These are phyloP conservation scores for Beta vulgaris DNA, from an alignment of 148 eudicot species.

Conservation along the genomic window DNA sequence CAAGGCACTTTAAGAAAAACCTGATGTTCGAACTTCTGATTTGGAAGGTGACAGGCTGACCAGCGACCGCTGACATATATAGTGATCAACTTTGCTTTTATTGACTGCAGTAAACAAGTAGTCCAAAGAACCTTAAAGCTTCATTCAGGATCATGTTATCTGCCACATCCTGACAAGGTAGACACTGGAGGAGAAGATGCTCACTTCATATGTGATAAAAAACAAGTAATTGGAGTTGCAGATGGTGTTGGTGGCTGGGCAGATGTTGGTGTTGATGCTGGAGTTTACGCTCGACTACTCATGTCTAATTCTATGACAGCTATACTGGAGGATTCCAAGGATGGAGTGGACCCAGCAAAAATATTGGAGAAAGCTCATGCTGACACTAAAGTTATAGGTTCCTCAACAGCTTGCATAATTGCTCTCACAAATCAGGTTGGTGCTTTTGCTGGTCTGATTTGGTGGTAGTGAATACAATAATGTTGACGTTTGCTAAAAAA, in stretches of 20 bases:
- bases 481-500: neutral
- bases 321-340: conserved; percentile 53
- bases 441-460: conserved; percentile 2
- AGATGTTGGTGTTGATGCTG: conserved; percentile 83
- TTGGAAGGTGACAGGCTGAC: too few relatives aligned
- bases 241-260: conserved; percentile 99
- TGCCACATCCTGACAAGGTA: conserved; percentile 88
- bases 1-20: too few relatives aligned
- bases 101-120: conserved; percentile 39
- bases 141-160: conserved; percentile 69
- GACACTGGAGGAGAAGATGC: conserved; percentile 97
- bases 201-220: conserved; percentile 73
- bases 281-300: conserved; percentile 79
- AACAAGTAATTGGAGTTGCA: conserved; percentile 78
- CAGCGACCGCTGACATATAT: too few relatives aligned
- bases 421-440: conserved; percentile 68
- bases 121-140: conserved; percentile 49
- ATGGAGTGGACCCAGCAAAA: conserved; percentile 58
- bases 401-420: conserved; percentile 92
- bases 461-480: neutral
- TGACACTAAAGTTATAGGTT: conserved; percentile 61
- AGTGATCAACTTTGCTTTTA: conserved; percentile 20
- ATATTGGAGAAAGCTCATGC: conserved; percentile 79
- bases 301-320: conserved; percentile 80
- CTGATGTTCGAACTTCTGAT: too few relatives aligned